Evolutionary conservation across 2,329 filamentous ascomycete species (phyloP), one percentile per base, ranked within the genome.

Genomic region (Exophiala sp.): DNA sequence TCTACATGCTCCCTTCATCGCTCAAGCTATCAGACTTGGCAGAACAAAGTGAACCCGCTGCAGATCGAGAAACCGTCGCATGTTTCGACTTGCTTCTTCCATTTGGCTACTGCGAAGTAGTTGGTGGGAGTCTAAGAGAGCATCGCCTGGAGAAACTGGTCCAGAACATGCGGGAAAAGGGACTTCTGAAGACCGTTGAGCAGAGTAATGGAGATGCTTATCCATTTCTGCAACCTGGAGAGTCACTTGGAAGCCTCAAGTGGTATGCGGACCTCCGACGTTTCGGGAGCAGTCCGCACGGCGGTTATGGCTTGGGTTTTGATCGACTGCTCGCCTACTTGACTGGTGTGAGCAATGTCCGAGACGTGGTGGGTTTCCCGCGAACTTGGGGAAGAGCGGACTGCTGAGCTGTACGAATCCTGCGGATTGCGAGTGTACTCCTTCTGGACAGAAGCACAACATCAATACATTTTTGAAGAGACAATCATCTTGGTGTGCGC

Each of bases 221-320:
- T 65, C 67, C 72, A 11, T 64, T 70, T 57, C 65, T 72, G 20
- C 53, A 62, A 35, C 62, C 66, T n/a, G 65, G 66, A 14, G 72
- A 76, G 66, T 65, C 71, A 57, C 65, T 71, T 54, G 73, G 74
- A n/a, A 74, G 75, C 56, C 71, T 96, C 50, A 82, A 86, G 62
- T 96, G 91, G 91, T 96, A 96, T 68, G 76, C 89, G 20, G 91
- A 96, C 69, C 78, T 96, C 57, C 84, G 91, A 57, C 85, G 87
- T 62, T 96, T 90, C 82, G 91, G 91, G n/a, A 91, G 87, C 62
- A 89, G 90, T 52, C 90, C 90, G 34, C 91, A 96, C 65, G 91
- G 91, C 39, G 91, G 91, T 1, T 96, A 95, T 68, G 91, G 91
- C 2, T 71, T 96, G 52, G 91, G 91, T 7, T 95, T 95, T 67